Evolutionary conservation across 306 rosid species (phyloP).

Genomic region (Nissolia schottii): DNA sequence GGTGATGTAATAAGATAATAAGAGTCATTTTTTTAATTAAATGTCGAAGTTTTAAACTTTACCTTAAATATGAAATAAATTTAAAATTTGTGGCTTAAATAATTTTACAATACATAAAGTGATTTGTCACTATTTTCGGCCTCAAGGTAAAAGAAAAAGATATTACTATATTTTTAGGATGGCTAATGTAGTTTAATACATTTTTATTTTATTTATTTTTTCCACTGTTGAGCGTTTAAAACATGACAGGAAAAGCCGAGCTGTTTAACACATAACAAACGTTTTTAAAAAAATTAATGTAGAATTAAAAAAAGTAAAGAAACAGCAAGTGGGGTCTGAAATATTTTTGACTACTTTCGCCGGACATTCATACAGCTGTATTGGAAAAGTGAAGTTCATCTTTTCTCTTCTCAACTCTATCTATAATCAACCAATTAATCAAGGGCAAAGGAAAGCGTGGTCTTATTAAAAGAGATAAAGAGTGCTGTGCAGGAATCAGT

Average conservation of each 20-base stretch:
- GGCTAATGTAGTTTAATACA: neutral
- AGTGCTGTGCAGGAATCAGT: neutral
- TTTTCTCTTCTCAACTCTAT: neutral
- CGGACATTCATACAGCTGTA: slow-evolving; percentile 47
- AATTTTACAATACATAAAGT: too few species aligned
- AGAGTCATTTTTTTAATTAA: too few species aligned
- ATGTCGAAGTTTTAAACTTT: too few species aligned
- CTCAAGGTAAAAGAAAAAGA: too few species aligned
- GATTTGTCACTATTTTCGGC: too few species aligned
- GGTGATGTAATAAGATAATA: too few species aligned
- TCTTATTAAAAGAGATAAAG: too few species aligned
- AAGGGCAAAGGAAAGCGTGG: neutral
- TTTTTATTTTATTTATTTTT: too few species aligned
- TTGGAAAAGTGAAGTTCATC: slow-evolving; percentile 5
- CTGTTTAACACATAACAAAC: slow-evolving; percentile 64
- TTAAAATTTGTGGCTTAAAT: too few species aligned
- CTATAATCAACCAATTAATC: slow-evolving; percentile 20
- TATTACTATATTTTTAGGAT: too few species aligned
- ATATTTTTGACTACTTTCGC: slow-evolving; percentile 47
- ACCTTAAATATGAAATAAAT: too few species aligned
- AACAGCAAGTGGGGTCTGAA: slow-evolving; percentile 40
- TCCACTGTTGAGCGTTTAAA: slow-evolving; percentile 44
- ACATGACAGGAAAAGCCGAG: slow-evolving; percentile 68
- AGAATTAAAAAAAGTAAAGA: neutral
- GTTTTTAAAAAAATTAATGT: slow-evolving; percentile 1